Base-by-base conservation (phyloP, 306 rosid genomes). In the Vicia villosa region DNA sequence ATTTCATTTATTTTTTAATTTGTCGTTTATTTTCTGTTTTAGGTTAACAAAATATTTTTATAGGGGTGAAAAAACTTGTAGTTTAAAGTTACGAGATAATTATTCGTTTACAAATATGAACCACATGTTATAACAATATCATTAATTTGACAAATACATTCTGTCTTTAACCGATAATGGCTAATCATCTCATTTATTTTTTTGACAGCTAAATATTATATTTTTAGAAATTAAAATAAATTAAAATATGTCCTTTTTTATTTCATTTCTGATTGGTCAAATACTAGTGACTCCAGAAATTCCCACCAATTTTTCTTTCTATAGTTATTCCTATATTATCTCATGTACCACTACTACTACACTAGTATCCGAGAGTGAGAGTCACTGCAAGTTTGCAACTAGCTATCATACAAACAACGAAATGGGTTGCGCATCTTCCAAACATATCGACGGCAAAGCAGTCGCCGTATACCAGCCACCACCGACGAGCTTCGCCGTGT, bases 351-450 rank as follows among this genome's bases (percentile, higher is more conserved):
- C 6, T 14, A 46, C 8, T 0, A 15, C 15, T 1, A 46, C 52
- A 6, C 19, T 46, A 15, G 20, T 17, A 34, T 34, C 10, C 0
- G 10, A 34, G 38, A 3, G 10, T 6, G 38, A 34, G 38, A 34
- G 3, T 34, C 38, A 34, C 38, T n/a, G n/a, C 1, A 8, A n/a
- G n/a, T n/a, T n/a, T n/a, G n/a, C 38, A 34, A 34, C 38, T 34
- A 34, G 10, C 38, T 34, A 34, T 1, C 38, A 34, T 34, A 1
- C 45, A 34, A 11, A 57, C 3, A 30, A 38, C 3, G 60, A 61
- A 16, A 90, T 94, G 98, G 98, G 98, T 0, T 90, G 98, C 24
- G 73, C 81, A 16, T 76, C 96, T 12, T 94, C 98, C 1, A 87
- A 84, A 70, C 72, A 69, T 24, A 34, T 87, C 2, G 87, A 93